Evolutionary conservation across 2,329 filamentous ascomycete species (phyloP), one percentile per base, ranked within the genome.

Genomic region (Phaeosphaeriaceae sp.): DNA sequence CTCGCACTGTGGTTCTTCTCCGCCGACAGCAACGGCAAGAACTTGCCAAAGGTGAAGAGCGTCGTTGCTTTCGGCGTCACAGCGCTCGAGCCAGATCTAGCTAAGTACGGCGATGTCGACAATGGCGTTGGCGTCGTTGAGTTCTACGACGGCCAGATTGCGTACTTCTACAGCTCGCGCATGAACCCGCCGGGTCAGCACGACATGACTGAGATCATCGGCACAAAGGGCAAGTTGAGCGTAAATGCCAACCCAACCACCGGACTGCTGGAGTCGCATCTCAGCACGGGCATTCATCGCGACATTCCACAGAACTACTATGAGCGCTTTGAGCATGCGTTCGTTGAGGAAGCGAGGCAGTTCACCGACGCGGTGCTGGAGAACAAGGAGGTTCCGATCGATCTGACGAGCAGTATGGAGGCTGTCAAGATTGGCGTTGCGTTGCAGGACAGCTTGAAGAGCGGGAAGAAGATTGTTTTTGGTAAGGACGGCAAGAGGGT

Each of bases 111-210:
- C 25, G 87, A 89, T 63, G 81, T 84, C 5, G 87, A 89, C 68
- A 89, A 89, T 62, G 86, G 84, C 2, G 81, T 88, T 0, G 88
- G 86, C 2, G 78, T 90, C 19, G 83, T 90, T 15, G 88, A 91
- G 74, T 91, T 91, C 74, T 84, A 83, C 68, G 83, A 82, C 51
- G 86, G 85, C 45, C 84, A 85, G 69, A 86, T 91, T 47, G 87
- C 87, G 1, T 87, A 89, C 70, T 84, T 89, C 59, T 90, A 88
- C 73, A 82, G 81, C 44, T 85, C 81, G 10, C 81, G 88, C 15
- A 90, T 89, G 85, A 90, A 90, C 84, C 85, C 87, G 0, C 84
- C 85, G 0, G 88, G 88, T 0, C 88, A 90, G 73, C 85, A 89
- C 60, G 88, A 90, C 71, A 85, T 82, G 57, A 89, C 88, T 0